A percentile compares a stretch with the other conserved stretches of the same genome.
These are phyloP conservation scores for Aspergillus aculeatinus DNA, from an alignment of 2,329 filamentous ascomycete genomes.

Conservation along the genomic window DNA sequence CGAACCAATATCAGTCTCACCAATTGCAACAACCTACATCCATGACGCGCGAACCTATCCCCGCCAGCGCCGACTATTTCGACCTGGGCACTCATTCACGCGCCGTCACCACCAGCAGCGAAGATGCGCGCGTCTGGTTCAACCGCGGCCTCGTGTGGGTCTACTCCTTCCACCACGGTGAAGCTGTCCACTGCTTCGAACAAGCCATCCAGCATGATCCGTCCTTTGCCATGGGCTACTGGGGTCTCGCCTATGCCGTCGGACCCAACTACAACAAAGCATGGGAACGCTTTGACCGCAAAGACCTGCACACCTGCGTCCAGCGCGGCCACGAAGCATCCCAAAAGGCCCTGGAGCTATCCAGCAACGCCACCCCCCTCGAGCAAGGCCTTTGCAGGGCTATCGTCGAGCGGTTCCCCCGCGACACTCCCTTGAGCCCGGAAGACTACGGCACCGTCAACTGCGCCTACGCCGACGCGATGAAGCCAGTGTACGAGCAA, in stretches of 20 bases:
- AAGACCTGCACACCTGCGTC: constrained; percentile 45
- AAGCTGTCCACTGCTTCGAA: constrained; percentile 56
- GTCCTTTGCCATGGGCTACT: constrained; percentile 48
- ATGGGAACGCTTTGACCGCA: constrained; percentile 49
- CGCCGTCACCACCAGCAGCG: constrained; percentile 54
- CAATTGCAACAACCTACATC: no score
- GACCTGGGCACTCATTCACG: constrained; percentile 61
- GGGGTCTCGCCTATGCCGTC: constrained; percentile 51
- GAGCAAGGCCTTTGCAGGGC: constrained; percentile 65
- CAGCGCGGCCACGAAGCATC: constrained; percentile 47
- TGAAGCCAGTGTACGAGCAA: constrained; percentile 53
- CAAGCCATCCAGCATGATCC: constrained; percentile 44
- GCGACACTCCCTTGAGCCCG: constrained; percentile 39
- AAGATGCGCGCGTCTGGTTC: constrained; percentile 65
- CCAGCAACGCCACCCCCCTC: constrained; percentile 42
- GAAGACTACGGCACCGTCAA: constrained; percentile 56
- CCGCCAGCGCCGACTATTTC: constrained; percentile 36
- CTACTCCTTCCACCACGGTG: constrained; percentile 75
- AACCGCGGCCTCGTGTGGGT: constrained; percentile 70
- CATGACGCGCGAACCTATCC: constrained; percentile 10
- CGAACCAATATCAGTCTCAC: no score
- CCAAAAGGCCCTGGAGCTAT: constrained; percentile 43
- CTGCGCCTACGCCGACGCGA: constrained; percentile 59
- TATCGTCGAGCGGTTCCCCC: constrained; percentile 59
- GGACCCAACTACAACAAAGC: constrained; percentile 57